A percentile compares a stretch with the other conserved stretches of the same genome.
These are phyloP conservation scores for Scedosporium minutisporum DNA, from an alignment of 2,329 filamentous ascomycete genomes.

Conservation along the genomic window DNA sequence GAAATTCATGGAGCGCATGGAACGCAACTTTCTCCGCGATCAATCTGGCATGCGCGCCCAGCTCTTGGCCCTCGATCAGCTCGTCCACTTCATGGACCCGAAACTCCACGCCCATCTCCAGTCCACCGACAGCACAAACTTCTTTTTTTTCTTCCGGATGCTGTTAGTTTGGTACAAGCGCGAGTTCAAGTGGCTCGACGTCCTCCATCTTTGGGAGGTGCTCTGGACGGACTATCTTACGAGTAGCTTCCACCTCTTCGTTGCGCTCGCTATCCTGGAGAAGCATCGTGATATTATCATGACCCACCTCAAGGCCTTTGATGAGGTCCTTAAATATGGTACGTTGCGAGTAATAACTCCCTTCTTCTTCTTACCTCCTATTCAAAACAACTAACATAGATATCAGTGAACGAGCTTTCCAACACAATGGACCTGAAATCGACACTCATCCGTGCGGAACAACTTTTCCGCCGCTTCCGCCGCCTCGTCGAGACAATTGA, in stretches of 20 bases:
- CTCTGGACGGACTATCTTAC: conserved; percentile 90
- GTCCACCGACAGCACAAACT: conserved; percentile 89
- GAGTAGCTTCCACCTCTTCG: conserved; percentile 87
- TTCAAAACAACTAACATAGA: conserved; percentile 5
- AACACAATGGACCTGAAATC: conserved; percentile 84
- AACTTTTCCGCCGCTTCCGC: conserved; percentile 79
- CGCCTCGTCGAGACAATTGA: conserved; percentile 84
- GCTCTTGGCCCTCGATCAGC: conserved; percentile 80
- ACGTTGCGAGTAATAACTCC: conserved; percentile 24
- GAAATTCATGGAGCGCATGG: conserved; percentile 95
- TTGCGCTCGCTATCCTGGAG: conserved; percentile 88
- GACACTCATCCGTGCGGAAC: conserved; percentile 79
- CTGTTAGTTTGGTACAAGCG: conserved; percentile 97
- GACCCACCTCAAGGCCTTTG: conserved; percentile 85
- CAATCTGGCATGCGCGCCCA: conserved; percentile 95
- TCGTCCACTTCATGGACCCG: conserved; percentile 94
- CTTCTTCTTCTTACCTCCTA: background rate
- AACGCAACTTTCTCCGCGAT: conserved; percentile 89
- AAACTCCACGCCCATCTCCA: conserved; percentile 86
- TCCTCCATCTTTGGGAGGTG: conserved; percentile 81
- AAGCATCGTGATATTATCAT: conserved; percentile 96
- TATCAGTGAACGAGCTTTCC: conserved; percentile 81
- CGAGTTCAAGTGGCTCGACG: conserved; percentile 84
- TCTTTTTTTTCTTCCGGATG: conserved; percentile 99
- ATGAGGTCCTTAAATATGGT: conserved; percentile 96